A percentile compares a stretch with the other conserved stretches of the same genome.
These are phyloP conservation scores for Penicillium longicatenatum DNA, from an alignment of 495 filamentous ascomycete genomes.

Conservation along the genomic window DNA sequence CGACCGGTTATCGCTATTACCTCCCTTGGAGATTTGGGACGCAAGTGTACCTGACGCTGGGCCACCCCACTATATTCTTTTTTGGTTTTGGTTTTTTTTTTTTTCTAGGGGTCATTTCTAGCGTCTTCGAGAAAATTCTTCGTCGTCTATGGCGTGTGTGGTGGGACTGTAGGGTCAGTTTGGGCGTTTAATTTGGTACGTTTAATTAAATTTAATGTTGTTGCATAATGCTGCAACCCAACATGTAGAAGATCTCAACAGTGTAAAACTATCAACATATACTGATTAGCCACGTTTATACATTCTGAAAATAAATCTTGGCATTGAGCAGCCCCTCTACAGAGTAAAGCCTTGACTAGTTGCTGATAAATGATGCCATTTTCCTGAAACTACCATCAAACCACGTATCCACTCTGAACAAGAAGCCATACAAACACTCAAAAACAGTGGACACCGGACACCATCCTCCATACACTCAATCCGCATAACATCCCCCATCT, in stretches of 20 bases:
- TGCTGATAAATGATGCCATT: neutral
- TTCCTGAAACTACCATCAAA: neutral
- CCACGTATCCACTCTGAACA: neutral
- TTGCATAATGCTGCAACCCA: too few relatives aligned
- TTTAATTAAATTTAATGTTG: neutral
- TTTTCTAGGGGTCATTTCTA: neutral
- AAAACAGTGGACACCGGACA: neutral
- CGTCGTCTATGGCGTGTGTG: neutral
- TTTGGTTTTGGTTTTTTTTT: slow-evolving; percentile 13
- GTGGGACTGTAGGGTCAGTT: neutral
- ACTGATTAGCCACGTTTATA: neutral
- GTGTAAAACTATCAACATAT: too few relatives aligned
- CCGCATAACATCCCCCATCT: slow-evolving; percentile 6
- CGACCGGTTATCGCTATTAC: slow-evolving; percentile 11
- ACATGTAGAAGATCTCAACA: too few relatives aligned
- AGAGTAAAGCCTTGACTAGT: neutral
- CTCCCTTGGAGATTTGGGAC: slow-evolving; percentile 11
- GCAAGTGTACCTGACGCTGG: slow-evolving; percentile 14
- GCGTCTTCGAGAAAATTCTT: slow-evolving; percentile 22
- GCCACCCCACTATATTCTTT: slow-evolving; percentile 17
- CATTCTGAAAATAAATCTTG: neutral
- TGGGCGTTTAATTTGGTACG: neutral
- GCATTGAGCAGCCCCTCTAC: too few relatives aligned
- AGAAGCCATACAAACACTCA: neutral
- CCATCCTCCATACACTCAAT: neutral